Evolutionary conservation across 176 grass and related monocot genomes (phyloP), one percentile per base, ranked within the genome.

Genomic region (Pharus latifolius): DNA sequence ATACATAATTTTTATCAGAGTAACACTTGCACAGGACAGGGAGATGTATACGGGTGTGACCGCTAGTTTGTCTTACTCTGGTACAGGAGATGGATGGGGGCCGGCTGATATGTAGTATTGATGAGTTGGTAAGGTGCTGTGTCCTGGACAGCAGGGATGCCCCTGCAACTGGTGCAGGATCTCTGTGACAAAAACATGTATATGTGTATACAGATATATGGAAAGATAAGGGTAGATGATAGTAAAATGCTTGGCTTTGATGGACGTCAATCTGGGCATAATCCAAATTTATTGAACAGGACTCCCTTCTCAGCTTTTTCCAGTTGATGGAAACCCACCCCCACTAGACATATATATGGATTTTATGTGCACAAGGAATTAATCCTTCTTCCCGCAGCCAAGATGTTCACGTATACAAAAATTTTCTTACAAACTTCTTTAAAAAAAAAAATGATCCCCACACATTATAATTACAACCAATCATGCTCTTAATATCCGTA

Each of bases 141-240:
- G 38, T 40, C 16, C 7, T 30, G 68, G 59, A 32, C 23, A 60
- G 22, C 59, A 46, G 59, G 33, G 25, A 41, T 10, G 29, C 19
- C 15, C 30, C 42, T 6, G 43, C 63, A 43, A 52, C 56, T 52
- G 56, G 41, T 17, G 27, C 57, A 64, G 59, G 56, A 77, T 54
- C 56, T 46, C 46, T 31, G 57, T 49, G 24, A 69, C 80, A 77
- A 63, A 77, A 77, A n/a, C n/a, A n/a, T 70, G n/a, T 83, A 72
- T 66, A 77, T 47, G 31, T n/a, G n/a, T n/a, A n/a, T n/a, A n/a
- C n/a, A n/a, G n/a, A n/a, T n/a, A n/a, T n/a, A n/a, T n/a, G n/a
- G n/a, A 9, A 38, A 38, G 35, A 38, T 38, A 38, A 38, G 35
- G 35, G 35, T 38, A 9, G 35, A 38, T 38, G n/a, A n/a, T n/a